Percentiles rank a stretch among this genome's conserved stretches.
These are phyloP conservation scores for Colletotrichum paranaense DNA, from an alignment of 2,329 filamentous ascomycete genomes.

Conservation along the genomic window DNA sequence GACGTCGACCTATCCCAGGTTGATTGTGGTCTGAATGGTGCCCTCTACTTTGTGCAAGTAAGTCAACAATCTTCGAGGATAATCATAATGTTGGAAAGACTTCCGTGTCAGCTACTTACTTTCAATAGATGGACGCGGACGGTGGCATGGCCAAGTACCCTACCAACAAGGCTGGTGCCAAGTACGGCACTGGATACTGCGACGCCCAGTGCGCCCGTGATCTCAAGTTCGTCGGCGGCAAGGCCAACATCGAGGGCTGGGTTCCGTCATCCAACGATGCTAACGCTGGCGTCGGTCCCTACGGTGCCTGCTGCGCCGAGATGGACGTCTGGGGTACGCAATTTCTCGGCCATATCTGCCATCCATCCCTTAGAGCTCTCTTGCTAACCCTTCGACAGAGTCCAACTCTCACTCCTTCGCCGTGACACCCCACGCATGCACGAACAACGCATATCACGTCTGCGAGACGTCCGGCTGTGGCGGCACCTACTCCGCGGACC, in stretches of 20 bases:
- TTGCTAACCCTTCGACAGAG: constrained; percentile 36
- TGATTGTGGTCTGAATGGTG: constrained; percentile 74
- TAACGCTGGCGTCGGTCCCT: constrained; percentile 59
- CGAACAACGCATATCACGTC: constrained; percentile 52
- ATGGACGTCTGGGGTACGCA: constrained; percentile 69
- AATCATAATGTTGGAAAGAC: neutral
- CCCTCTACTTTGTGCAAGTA: constrained; percentile 66
- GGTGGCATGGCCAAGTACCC: constrained; percentile 58
- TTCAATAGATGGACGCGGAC: constrained; percentile 58
- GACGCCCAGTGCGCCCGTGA: constrained; percentile 58
- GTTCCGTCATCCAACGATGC: constrained; percentile 60
- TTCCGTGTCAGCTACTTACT: neutral
- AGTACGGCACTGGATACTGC: constrained; percentile 67
- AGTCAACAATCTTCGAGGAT: constrained; percentile 37
- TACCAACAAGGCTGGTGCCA: constrained; percentile 57
- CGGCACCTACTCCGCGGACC: constrained; percentile 57
- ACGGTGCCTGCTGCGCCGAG: constrained; percentile 67
- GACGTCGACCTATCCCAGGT: constrained; percentile 74
- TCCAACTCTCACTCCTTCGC: constrained; percentile 68
- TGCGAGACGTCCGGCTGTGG: constrained; percentile 53
- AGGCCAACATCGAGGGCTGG: constrained; percentile 57
- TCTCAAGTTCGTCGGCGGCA: constrained; percentile 62
- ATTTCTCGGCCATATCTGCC: neutral
- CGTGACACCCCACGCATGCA: constrained; percentile 68
- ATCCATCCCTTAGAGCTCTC: neutral